Evolutionary conservation across 495 filamentous ascomycete species (phyloP).

Genomic region (Pseudomonodictys pantanalensis): DNA sequence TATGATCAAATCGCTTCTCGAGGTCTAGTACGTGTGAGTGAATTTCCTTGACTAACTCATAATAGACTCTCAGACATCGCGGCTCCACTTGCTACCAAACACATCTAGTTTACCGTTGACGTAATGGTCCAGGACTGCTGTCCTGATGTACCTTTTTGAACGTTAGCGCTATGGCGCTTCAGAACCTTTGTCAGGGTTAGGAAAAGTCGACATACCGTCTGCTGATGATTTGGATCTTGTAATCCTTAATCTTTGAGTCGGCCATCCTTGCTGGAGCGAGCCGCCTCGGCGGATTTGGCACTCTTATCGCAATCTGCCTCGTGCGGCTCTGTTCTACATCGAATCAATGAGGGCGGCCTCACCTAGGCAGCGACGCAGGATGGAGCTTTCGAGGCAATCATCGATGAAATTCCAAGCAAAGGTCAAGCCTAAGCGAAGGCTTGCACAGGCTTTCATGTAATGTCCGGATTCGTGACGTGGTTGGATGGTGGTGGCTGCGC

Average conservation of each 20-base stretch:
- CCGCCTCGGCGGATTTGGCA: background rate
- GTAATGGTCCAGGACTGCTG: conserved; percentile 4
- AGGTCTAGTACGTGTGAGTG: background rate
- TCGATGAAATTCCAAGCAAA: background rate
- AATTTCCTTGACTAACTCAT: background rate
- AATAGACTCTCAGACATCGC: background rate
- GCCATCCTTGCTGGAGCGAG: background rate
- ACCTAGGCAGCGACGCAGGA: background rate
- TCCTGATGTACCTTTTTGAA: conserved; percentile 7
- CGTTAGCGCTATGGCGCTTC: background rate
- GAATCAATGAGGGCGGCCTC: background rate
- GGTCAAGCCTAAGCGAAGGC: background rate
- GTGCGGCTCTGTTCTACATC: background rate
- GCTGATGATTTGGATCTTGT: background rate
- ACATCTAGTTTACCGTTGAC: conserved; percentile 2
- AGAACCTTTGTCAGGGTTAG: background rate
- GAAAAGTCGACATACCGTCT: background rate
- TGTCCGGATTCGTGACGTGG: no score
- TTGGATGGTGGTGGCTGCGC: background rate
- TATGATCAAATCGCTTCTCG: conserved; percentile 5
- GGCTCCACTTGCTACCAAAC: conserved; percentile 14
- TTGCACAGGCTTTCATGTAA: no score
- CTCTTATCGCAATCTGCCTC: background rate
- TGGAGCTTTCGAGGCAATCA: background rate
- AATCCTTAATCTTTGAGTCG: background rate